Evolutionary conservation across 192 early-diverging fungal species (phyloP).

Genomic region (Coemansia sp.): DNA sequence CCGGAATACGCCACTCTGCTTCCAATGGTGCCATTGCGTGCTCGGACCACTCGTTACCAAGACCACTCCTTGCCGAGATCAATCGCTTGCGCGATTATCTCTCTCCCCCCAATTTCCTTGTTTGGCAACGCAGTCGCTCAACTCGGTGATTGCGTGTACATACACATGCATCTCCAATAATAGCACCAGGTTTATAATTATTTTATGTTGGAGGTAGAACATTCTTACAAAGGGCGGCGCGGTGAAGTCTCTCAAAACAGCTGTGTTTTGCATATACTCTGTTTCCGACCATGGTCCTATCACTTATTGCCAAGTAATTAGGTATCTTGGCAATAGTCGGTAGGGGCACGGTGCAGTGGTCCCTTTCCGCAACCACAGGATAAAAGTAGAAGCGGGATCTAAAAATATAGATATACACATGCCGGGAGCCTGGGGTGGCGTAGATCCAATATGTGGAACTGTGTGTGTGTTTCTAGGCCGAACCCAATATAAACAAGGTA

Average conservation of each 20-base stretch:
- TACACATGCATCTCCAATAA: neutral
- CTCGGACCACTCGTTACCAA: neutral
- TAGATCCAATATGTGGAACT: neutral
- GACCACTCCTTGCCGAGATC: neutral
- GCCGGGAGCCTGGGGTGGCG: neutral
- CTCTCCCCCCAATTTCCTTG: neutral
- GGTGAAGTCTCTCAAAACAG: neutral
- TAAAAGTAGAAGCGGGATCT: neutral
- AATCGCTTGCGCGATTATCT: neutral
- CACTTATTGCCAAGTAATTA: neutral
- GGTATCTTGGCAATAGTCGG: neutral
- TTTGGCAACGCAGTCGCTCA: neutral
- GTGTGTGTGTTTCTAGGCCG: neutral
- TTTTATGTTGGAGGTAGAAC: neutral
- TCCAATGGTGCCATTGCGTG: neutral
- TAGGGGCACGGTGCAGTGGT: neutral
- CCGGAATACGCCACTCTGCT: neutral
- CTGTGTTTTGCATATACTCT: neutral
- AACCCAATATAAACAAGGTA: neutral
- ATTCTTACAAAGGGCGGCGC: neutral
- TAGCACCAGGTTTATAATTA: neutral
- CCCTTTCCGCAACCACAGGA: neutral
- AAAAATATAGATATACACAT: neutral
- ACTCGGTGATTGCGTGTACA: neutral
- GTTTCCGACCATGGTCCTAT: neutral